Evolutionary conservation across 306 rosid species (phyloP).

Genomic region (Vicia sativa): DNA sequence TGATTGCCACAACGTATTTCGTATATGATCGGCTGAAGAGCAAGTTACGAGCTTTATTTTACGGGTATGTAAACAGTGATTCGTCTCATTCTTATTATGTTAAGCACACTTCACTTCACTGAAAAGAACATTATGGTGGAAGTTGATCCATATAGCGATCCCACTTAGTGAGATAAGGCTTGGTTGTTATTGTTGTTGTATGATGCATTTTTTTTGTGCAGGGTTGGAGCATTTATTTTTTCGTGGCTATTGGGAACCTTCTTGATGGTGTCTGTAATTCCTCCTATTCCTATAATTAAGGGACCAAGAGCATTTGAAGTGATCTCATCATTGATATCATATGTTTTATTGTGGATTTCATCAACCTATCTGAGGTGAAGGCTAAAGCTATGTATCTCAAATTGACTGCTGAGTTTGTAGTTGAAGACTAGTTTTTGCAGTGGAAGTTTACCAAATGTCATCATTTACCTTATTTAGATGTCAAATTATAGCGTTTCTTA

Average conservation of each 20-base stretch:
- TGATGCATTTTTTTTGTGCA: conserved; percentile 44
- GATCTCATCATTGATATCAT: conserved; percentile 74
- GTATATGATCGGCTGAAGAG: conserved; percentile 77
- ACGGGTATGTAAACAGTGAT: conserved; percentile 65
- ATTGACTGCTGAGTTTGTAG: conserved; percentile 30
- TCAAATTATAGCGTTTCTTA: conserved; percentile 18
- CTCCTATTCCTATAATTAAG: conserved; percentile 71
- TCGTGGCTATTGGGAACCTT: conserved; percentile 98
- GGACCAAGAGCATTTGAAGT: conserved; percentile 92
- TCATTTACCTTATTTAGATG: conserved; percentile 13
- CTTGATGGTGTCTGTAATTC: conserved; percentile 96
- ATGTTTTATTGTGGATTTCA: conserved; percentile 80
- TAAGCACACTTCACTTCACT: conserved; percentile 8
- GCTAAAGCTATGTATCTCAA: conserved; percentile 37
- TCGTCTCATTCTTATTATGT: conserved; percentile 16
- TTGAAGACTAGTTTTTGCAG: conserved; percentile 54
- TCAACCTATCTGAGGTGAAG: conserved; percentile 75
- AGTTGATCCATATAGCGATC: too few species aligned
- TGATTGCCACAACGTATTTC: conserved; percentile 81
- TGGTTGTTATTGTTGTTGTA: too few species aligned
- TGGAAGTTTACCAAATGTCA: conserved; percentile 31
- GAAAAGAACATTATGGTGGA: too few species aligned
- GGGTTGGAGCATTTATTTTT: conserved; percentile 75
- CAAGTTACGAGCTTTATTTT: conserved; percentile 71
- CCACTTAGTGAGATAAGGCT: too few species aligned